Percentiles rank a stretch among this genome's conserved stretches.
Conservation (phyloP, 768 basidiomycete species). For the Boletellus ananiceps region DNA sequence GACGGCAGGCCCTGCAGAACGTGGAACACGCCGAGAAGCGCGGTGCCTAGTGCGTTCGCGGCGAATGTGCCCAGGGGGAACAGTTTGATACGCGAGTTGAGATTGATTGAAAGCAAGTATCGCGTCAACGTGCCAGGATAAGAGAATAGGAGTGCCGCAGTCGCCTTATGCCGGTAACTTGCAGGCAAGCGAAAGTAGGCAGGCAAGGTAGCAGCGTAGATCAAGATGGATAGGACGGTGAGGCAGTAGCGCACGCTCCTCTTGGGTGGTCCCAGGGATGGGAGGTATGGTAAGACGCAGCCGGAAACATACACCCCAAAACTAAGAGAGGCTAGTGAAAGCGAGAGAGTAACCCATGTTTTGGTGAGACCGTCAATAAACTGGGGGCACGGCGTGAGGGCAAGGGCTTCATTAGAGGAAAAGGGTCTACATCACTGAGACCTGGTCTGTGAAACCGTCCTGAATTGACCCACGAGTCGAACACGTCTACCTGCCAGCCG, state of each 20-base stretch:
- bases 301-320: slow-evolving; percentile 67
- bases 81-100: slow-evolving; percentile 60
- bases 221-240: slow-evolving; percentile 52
- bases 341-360: slow-evolving; percentile 69
- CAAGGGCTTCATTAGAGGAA: neutral
- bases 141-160: slow-evolving; percentile 83
- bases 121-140: slow-evolving; percentile 87
- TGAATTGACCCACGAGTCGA: slow-evolving; percentile 78
- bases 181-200: slow-evolving; percentile 72
- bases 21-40: slow-evolving; percentile 70
- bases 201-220: slow-evolving; percentile 72
- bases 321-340: slow-evolving; percentile 71
- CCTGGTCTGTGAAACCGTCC: slow-evolving; percentile 52
- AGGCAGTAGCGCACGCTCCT: slow-evolving; percentile 46
- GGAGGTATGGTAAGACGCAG: slow-evolving; percentile 38
- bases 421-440: slow-evolving; percentile 61
- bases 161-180: slow-evolving; percentile 69
- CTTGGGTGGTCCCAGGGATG: slow-evolving; percentile 38
- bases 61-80: slow-evolving; percentile 78
- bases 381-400: slow-evolving; percentile 37
- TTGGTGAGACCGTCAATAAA: slow-evolving; percentile 84
- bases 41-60: slow-evolving; percentile 76
- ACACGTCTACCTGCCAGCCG: slow-evolving; percentile 88
- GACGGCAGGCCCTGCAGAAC: slow-evolving; percentile 55
- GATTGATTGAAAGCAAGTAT: slow-evolving; percentile 64